phyloP scores from a whole-genome alignment of 2,329 filamentous ascomycete species.

The Ophiostoma populinum region DNA sequence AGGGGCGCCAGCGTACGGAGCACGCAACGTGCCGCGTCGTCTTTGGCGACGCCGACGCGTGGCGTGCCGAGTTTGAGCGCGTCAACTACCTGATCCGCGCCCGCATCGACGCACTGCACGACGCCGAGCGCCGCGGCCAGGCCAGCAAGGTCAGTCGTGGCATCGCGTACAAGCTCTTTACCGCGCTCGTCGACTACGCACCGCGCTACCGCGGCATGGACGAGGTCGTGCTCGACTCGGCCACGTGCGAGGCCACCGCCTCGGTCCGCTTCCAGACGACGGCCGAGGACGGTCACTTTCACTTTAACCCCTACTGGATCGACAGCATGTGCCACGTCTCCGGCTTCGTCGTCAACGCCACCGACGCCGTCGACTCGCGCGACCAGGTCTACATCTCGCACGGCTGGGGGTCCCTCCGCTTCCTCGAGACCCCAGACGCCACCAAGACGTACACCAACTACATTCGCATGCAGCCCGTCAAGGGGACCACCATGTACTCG shows the following conservation, averaged over 20 bases:
- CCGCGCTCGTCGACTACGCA: slow-evolving; percentile 38
- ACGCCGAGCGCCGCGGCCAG: slow-evolving; percentile 44
- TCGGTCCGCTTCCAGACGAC: slow-evolving; percentile 28
- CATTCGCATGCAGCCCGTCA: slow-evolving; percentile 38
- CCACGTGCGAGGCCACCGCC: slow-evolving; percentile 25
- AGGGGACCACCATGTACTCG: slow-evolving; percentile 31
- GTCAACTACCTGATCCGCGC: slow-evolving; percentile 51
- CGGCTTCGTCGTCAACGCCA: slow-evolving; percentile 43
- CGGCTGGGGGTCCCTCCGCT: slow-evolving; percentile 37
- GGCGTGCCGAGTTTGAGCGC: slow-evolving; percentile 49
- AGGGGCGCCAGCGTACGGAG: slow-evolving; percentile 39
- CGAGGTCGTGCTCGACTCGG: slow-evolving; percentile 36
- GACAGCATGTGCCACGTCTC: slow-evolving; percentile 42
- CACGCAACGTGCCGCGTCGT: slow-evolving; percentile 45
- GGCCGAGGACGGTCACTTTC: slow-evolving; percentile 30
- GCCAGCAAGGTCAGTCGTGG: slow-evolving; percentile 59
- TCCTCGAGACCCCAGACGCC: slow-evolving; percentile 27
- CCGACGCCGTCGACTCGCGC: slow-evolving; percentile 35
- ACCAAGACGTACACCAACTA: slow-evolving; percentile 36
- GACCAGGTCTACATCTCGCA: slow-evolving; percentile 42
- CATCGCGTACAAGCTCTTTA: slow-evolving; percentile 58
- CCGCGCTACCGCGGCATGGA: slow-evolving; percentile 38
- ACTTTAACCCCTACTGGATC: slow-evolving; percentile 41
- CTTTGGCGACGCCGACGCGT: slow-evolving; percentile 41
- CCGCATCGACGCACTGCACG: slow-evolving; percentile 38